phyloP scores from a whole-genome alignment of 2,329 filamentous ascomycete genomes.

The Sarocladium oryzae region DNA sequence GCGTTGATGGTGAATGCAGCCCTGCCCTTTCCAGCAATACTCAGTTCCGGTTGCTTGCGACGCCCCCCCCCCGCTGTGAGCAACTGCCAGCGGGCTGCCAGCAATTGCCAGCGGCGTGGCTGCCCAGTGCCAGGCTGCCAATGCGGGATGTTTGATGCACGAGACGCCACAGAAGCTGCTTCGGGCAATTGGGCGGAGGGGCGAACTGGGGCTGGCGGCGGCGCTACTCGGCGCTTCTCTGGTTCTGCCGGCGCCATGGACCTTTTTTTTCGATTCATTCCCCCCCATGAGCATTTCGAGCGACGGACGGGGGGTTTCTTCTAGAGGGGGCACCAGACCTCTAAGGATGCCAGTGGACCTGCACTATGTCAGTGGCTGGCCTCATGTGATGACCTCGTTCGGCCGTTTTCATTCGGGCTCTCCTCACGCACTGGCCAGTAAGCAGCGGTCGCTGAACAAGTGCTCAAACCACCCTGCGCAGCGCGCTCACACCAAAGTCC shows the following conservation, averaged over 20 bases:
- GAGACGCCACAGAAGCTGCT: not conserved
- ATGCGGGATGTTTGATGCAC: not conserved
- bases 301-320: not conserved
- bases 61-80: no score
- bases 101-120: no score
- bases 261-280: constrained; percentile 8
- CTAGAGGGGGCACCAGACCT: not conserved
- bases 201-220: constrained; percentile 12
- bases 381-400: constrained; percentile 3
- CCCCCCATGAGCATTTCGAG: no score
- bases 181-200: constrained; percentile 14
- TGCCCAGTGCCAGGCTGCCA: not conserved
- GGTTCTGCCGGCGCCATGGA: constrained; percentile 6
- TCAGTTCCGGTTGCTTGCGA: no score
- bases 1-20: no score
- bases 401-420: not conserved
- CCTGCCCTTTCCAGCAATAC: no score
- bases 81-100: no score
- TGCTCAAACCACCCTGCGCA: no score
- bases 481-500: no score
- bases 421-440: no score
- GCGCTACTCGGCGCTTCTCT: constrained; percentile 9
- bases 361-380: not conserved
- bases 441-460: no score
- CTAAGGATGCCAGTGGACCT: not conserved